Evolutionary conservation across 2,329 filamentous ascomycete species (phyloP).

Genomic region (Verticillium dahliae): DNA sequence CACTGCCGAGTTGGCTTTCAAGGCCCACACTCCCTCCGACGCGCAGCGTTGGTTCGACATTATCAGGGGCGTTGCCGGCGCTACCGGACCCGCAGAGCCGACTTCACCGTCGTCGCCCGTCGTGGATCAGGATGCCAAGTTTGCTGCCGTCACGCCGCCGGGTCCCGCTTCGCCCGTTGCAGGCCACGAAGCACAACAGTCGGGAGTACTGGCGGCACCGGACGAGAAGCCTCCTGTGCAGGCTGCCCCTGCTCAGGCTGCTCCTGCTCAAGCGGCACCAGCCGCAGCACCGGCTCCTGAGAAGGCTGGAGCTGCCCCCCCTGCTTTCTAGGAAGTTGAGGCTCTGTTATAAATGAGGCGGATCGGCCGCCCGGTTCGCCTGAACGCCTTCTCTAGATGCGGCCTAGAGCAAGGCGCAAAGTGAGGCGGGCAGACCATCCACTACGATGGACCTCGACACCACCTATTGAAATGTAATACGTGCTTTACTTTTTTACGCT

Average conservation of each 20-base stretch:
- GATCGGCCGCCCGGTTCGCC: background rate
- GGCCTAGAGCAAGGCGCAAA: background rate
- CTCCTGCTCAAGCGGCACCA: background rate
- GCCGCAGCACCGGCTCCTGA: background rate
- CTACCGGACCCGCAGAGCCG: slow-evolving; percentile 29
- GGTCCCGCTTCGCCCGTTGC: background rate
- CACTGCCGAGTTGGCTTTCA: slow-evolving; percentile 76
- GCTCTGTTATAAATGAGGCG: background rate
- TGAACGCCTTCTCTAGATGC: background rate
- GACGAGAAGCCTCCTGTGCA: background rate
- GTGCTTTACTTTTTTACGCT: background rate
- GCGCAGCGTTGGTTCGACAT: slow-evolving; percentile 80
- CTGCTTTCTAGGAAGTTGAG: background rate
- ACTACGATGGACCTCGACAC: background rate
- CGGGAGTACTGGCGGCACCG: background rate
- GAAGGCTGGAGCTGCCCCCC: background rate
- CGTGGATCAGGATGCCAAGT: slow-evolving; percentile 20
- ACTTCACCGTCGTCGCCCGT: slow-evolving; percentile 25
- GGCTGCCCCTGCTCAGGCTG: background rate
- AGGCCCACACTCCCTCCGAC: slow-evolving; percentile 73
- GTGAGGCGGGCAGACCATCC: background rate
- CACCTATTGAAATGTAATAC: background rate
- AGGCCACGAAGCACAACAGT: background rate
- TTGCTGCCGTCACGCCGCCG: slow-evolving; percentile 11
- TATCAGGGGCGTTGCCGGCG: slow-evolving; percentile 56